A percentile compares a stretch with the other conserved stretches of the same genome.
These are phyloP conservation scores for Penicillium rolfsii DNA, from an alignment of 2,329 filamentous ascomycete species.

Conservation along the genomic window DNA sequence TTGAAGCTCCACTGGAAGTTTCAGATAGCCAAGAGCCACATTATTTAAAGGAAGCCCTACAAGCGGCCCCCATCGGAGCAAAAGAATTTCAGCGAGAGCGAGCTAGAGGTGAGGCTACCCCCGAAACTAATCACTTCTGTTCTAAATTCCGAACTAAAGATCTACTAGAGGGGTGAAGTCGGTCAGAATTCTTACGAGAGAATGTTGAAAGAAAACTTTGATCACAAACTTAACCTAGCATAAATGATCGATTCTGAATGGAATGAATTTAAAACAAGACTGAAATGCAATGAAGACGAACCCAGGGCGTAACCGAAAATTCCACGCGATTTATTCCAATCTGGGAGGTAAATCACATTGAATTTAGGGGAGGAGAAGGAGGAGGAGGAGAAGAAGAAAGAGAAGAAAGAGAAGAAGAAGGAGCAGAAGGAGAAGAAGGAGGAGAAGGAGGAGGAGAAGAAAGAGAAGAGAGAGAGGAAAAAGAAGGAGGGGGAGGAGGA, in stretches of 20 bases:
- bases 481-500: neutral
- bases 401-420: neutral
- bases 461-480: too few relatives aligned
- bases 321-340: neutral
- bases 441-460: too few relatives aligned
- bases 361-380: neutral
- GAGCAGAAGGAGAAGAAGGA: neutral
- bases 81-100: too few relatives aligned
- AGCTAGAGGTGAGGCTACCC: too few relatives aligned
- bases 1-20: too few relatives aligned
- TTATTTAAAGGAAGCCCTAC: too few relatives aligned
- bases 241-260: neutral
- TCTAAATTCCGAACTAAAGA: too few relatives aligned
- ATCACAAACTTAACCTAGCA: neutral
- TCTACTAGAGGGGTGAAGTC: too few relatives aligned
- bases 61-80: too few relatives aligned
- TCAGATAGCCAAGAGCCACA: too few relatives aligned
- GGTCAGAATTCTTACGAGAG: too few relatives aligned
- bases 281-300: neutral
- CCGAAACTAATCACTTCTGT: too few relatives aligned
- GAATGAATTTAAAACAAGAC: neutral
- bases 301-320: neutral
- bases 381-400: neutral
- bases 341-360: neutral
- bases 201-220: neutral